Base-by-base conservation (phyloP, 148 eudicot genomes). In the Gaultheria prostrata region DNA sequence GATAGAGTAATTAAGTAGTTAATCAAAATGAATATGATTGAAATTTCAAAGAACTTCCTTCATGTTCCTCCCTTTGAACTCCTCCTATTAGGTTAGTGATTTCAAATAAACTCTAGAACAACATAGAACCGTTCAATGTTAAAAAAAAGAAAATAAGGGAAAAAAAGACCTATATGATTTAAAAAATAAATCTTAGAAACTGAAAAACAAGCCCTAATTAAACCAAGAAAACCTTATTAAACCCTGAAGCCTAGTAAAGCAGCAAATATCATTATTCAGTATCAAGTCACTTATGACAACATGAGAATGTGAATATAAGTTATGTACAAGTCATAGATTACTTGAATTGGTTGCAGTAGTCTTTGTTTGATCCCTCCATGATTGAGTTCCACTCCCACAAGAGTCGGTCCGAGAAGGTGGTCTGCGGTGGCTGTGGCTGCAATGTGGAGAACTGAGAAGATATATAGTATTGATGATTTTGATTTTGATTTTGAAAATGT, bases 311-410 rank as follows among this genome's bases (percentile, higher is more conserved):
- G 32, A 12, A 39, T 39, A 39, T 39, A 32, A 18, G 75, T 71
- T 1, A 26, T 53, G 65, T 53, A 33, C 39, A 49, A 28, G 32
- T 49, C 78, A 78, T 8, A 2, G 72, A 54, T 92, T 90, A 93
- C 94, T 93, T 92, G 93, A 95, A 95, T 30, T 86, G 89, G 82
- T 79, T 88, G 87, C 80, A 93, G 86, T 80, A 95, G 70, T 93
- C 95, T 77, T 92, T 86, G 84, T 76, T 88, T 65, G 71, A 65
- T 28, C 86, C 92, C 83, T 90, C 92, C 6, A 85, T 86, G 49
- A 80, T 85, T 4, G 89, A 84, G 50, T 89, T 91, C 97, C 95
- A 93, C 46, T 92, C 98, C 98, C 98, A 95, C 71, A 65, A 28
- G 74, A 91, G 75, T 83, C 92, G 72, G 13, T 92, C 96, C 0